Base-by-base conservation (phyloP, 345 rosid genomes). In the Salix purpurea region DNA sequence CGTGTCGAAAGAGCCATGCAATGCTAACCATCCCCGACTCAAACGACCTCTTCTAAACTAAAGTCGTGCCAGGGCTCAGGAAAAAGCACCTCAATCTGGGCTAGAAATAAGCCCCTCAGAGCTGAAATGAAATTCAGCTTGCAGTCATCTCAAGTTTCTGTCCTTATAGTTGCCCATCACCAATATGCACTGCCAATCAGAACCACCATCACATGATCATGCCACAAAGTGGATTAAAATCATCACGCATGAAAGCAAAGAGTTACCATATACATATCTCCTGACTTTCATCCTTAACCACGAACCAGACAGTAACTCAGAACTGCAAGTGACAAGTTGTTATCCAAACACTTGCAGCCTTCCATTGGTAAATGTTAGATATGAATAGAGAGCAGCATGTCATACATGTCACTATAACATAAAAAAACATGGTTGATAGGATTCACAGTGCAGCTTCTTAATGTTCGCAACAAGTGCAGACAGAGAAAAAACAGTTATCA, bases 161-260 rank as follows among this genome's bases (percentile, higher is more conserved):
- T 58, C 77, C 37, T 58, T 80, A 71, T 56, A 67, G 78, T 69
- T 77, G 78, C 72, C 76, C 76, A 78, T 58, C 87, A 79, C 75
- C 82, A 77, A 26, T 72, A 68, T 56, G 75, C 79, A 74, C 85
- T 79, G 83, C 81, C 78, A 79, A 82, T 82, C 76, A 84, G 74
- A 82, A 82, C 77, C 28, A 64, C 81, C 83, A 82, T 82, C 78
- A 75, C 80, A 79, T 77, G 85, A 77, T 80, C 66, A 77, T 58
- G 74, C 80, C 75, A 75, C 76, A 77, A 16, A 74, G 70, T 68
- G 67, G 30, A 75, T 58, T 58, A 65, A 76, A 67, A 64, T 74
- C 72, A 79, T 71, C 74, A 79, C 68, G 73, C 76, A 36, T 48
- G 56, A 70, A 78, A 72, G 74, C 78, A 84, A 74, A 76, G 68